Percentiles rank a stretch among this genome's conserved stretches.
phyloP scores from a whole-genome alignment of 768 basidiomycete species.

The Mycena chlorophos region DNA sequence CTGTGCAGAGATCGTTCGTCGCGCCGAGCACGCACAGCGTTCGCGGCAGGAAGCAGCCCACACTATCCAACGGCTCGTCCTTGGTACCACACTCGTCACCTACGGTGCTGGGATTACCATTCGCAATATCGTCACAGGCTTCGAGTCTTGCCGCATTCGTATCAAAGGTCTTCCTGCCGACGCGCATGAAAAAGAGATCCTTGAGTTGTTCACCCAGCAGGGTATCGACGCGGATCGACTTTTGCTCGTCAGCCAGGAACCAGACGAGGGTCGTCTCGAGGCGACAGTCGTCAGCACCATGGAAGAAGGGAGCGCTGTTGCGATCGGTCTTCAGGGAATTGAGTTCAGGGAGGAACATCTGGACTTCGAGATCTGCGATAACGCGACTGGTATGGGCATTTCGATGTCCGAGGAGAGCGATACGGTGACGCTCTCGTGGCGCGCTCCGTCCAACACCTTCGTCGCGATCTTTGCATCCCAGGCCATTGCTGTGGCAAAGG shows the following conservation, averaged over 20 bases:
- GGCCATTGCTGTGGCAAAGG: slow-evolving; percentile 35
- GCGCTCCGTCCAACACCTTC: slow-evolving; percentile 43
- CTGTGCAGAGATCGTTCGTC: slow-evolving; percentile 11
- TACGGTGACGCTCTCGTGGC: slow-evolving; percentile 53
- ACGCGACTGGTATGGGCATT: slow-evolving; percentile 44
- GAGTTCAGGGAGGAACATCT: slow-evolving; percentile 47
- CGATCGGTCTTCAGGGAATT: slow-evolving; percentile 46
- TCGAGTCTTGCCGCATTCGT: slow-evolving; percentile 50
- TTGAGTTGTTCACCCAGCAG: slow-evolving; percentile 43
- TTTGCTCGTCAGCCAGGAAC: slow-evolving; percentile 35
- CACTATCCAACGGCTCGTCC: slow-evolving; percentile 44
- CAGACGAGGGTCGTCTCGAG: slow-evolving; percentile 32
- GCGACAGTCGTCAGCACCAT: slow-evolving; percentile 45
- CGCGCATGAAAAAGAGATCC: slow-evolving; percentile 40
- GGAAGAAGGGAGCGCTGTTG: slow-evolving; percentile 42
- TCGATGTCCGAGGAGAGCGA: slow-evolving; percentile 34
- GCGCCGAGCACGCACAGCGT: slow-evolving; percentile 22
- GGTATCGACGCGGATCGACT: slow-evolving; percentile 40
- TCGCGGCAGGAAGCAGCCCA: slow-evolving; percentile 42
- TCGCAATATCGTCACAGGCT: slow-evolving; percentile 45
- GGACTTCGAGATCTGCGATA: slow-evolving; percentile 43
- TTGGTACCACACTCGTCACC: slow-evolving; percentile 50
- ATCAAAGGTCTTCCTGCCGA: slow-evolving; percentile 47
- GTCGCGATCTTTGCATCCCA: slow-evolving; percentile 42
- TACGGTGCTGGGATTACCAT: slow-evolving; percentile 53